These are phyloP conservation scores for Wickerhamomyces pijperi DNA, from an alignment of 805 yeast genomes.

Conservation along the genomic window DNA sequence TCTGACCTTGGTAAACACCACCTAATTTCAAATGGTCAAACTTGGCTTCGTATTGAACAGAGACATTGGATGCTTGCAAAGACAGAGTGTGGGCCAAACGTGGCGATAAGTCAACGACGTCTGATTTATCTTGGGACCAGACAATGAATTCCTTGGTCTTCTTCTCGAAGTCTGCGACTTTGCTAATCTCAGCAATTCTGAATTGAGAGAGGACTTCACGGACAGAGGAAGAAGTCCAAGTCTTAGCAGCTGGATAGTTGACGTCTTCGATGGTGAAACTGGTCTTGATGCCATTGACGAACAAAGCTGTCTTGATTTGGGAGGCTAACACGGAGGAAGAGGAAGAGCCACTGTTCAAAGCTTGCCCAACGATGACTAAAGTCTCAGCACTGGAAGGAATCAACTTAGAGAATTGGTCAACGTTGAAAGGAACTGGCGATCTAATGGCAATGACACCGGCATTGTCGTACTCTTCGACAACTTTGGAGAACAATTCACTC, in stretches of 20 bases:
- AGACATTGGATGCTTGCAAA: constrained; percentile 42
- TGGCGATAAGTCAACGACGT: constrained; percentile 43
- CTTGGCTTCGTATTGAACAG: constrained; percentile 46
- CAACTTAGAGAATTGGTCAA: constrained; percentile 41
- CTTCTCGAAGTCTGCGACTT: constrained; percentile 8
- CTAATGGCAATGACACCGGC: constrained; percentile 64
- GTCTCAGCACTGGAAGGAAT: constrained; percentile 49
- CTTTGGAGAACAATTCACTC: constrained; percentile 33
- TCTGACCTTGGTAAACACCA: constrained; percentile 65
- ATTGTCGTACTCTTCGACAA: constrained; percentile 23
- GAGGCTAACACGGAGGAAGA: constrained; percentile 40
- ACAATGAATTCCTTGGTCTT: constrained; percentile 35
- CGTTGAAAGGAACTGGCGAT: constrained; percentile 72
- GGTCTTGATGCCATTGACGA: constrained; percentile 26
- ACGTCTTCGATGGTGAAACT: constrained; percentile 37
- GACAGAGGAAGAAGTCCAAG: constrained; percentile 46
- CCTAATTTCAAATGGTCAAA: constrained; percentile 66
- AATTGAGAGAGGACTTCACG: constrained; percentile 36
- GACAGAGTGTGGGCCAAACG: constrained; percentile 62
- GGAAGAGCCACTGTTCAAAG: constrained; percentile 17
- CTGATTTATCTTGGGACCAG: constrained; percentile 62
- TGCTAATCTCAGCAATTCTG: not conserved
- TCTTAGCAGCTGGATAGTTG: constrained; percentile 37
- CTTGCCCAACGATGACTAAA: constrained; percentile 61
- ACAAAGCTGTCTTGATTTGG: constrained; percentile 65